These are phyloP conservation scores for Zygoascus sp. DNA, from an alignment of 1,139 yeast species.

Conservation along the genomic window DNA sequence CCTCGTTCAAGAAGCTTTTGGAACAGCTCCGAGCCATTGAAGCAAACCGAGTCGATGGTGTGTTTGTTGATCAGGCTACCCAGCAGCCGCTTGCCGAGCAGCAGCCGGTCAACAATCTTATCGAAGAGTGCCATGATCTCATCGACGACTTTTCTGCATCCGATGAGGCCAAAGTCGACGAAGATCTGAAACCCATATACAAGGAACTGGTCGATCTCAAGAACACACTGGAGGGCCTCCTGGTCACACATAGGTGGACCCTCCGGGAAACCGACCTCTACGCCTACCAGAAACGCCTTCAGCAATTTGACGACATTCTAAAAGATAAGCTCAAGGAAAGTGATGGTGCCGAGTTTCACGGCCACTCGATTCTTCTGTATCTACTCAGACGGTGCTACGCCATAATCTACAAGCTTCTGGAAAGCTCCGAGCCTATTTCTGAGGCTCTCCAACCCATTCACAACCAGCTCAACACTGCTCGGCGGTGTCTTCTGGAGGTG, in stretches of 20 bases:
- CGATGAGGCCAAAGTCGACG: slow-evolving; percentile 45
- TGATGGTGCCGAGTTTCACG: slow-evolving; percentile 28
- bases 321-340: slow-evolving; percentile 33
- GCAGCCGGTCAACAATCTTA: slow-evolving; percentile 42
- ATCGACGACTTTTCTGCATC: slow-evolving; percentile 65
- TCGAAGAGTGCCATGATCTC: slow-evolving; percentile 78
- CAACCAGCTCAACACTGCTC: slow-evolving; percentile 85
- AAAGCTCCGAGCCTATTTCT: slow-evolving; percentile 89
- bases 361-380: slow-evolving; percentile 69
- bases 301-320: slow-evolving; percentile 67
- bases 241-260: slow-evolving; percentile 95
- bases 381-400: slow-evolving; percentile 86
- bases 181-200: slow-evolving; percentile 47
- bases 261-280: slow-evolving; percentile 90
- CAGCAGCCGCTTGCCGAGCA: slow-evolving; percentile 44
- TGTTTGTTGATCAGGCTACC: slow-evolving; percentile 38
- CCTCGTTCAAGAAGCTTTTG: slow-evolving; percentile 35
- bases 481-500: slow-evolving; percentile 82
- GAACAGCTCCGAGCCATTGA: slow-evolving; percentile 43
- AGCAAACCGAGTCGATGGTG: slow-evolving; percentile 42
- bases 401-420: slow-evolving; percentile 77
- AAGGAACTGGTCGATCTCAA: slow-evolving; percentile 58
- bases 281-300: slow-evolving; percentile 67
- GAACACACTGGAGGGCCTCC: slow-evolving; percentile 68
- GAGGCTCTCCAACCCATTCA: slow-evolving; percentile 91